A percentile compares a stretch with the other conserved stretches of the same genome.
phyloP scores from a whole-genome alignment of 2,329 filamentous ascomycete genomes.

The Exophiala bonariae region DNA sequence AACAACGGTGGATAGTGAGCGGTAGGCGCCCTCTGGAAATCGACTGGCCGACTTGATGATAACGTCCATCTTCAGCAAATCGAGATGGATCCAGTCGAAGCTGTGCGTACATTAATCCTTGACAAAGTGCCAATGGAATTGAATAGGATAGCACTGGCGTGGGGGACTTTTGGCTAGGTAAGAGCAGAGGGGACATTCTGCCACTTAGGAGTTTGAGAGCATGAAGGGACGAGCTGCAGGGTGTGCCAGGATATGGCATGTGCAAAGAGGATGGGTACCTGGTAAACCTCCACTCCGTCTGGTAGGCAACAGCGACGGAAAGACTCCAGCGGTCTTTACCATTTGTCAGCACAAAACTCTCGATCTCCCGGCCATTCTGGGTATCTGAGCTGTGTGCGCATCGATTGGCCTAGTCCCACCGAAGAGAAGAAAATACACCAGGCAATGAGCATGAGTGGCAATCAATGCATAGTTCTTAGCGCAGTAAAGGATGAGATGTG shows the following conservation, averaged over 20 bases:
- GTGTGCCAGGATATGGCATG: conserved; percentile 13
- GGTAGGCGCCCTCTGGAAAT: conserved; percentile 10
- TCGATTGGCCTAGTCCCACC: conserved; percentile 16
- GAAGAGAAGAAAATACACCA: conserved; percentile 12
- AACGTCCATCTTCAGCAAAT: conserved; percentile 3
- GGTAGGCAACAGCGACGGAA: conserved; percentile 9
- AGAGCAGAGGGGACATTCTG: not conserved
- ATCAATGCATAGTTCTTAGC: conserved; percentile 6
- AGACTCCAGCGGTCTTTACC: conserved; percentile 11
- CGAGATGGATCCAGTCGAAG: conserved; percentile 5
- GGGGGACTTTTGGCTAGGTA: conserved; percentile 6
- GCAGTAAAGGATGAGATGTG: conserved; percentile 10
- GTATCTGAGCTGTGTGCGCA: conserved; percentile 10
- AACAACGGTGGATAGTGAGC: conserved; percentile 8
- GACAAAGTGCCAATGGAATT: conserved; percentile 7
- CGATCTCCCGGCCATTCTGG: conserved; percentile 14
- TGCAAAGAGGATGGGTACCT: conserved; percentile 14
- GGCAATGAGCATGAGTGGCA: not conserved
- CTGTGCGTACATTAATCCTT: conserved; percentile 5
- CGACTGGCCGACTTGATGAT: conserved; percentile 11
- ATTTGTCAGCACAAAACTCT: conserved; percentile 8
- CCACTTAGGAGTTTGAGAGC: conserved; percentile 9
- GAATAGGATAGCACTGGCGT: conserved; percentile 6
- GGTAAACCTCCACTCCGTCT: conserved; percentile 11
- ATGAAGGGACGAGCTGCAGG: conserved; percentile 11